Base-by-base conservation (phyloP, 2,329 filamentous ascomycete genomes). In the Fusarium pseudograminearum region DNA sequence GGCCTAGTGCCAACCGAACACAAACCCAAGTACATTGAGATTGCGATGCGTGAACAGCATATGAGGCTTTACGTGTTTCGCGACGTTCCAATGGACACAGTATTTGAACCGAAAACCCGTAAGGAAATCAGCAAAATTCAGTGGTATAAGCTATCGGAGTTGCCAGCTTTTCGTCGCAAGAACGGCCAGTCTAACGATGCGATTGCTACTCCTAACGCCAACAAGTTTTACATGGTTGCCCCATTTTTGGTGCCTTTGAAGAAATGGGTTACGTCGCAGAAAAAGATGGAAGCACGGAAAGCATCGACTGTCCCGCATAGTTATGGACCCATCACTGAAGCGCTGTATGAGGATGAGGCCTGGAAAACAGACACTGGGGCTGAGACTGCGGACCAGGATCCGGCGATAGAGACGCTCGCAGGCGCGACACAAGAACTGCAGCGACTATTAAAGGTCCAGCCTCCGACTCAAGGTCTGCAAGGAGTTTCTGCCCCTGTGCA, bases 61-160 rank as follows among this genome's bases (percentile, higher is more conserved):
- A 91, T 99, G 82, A 89, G 92, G 68, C 86, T 99, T 36, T 99
- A 96, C 77, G 92, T 98, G 50, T 97, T 99, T 77, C 90, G 93
- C 55, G 90, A 94, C 67, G 89, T 99, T 5, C 93, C 94, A 16
- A 92, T 92, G 84, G 90, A 97, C 74, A 95, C 93, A 1, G 80
- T 90, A 64, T 99, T 99, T 76, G 92, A 95, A 78, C 93, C 97
- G 6, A 90, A 90, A 73, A 98, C 96, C 8, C 87, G 97, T 58
- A 98, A 98, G 80, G 97, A 99, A 79, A 99, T 99, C 76, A 97
- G 95, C 80, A 97, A 93, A 80, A 97, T 99, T 63, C 85, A 93
- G 77, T 99, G 96, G 96, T 98, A 97, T 82, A 93, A 90, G 73
- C 83, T 99, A 41, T 92, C 91, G 0, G 94, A 98, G 65, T 86